phyloP scores from a whole-genome alignment of 306 rosid species.

The Nissolia schottii region DNA sequence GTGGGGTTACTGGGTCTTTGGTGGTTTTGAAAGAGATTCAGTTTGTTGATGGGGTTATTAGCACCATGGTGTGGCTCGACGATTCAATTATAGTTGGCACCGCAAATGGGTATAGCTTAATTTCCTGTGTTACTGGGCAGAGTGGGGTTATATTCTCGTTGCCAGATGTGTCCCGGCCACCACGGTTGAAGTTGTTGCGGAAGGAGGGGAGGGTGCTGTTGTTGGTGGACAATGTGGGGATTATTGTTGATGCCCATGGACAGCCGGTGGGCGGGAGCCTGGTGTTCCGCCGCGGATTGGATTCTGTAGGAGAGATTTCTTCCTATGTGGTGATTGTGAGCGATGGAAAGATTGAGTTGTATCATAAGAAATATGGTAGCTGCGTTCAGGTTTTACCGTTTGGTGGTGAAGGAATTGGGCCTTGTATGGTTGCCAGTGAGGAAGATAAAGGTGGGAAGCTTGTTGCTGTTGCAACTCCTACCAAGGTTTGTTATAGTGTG shows the following conservation, averaged over 20 bases:
- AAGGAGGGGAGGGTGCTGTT: conserved; percentile 85
- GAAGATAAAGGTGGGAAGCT: conserved; percentile 60
- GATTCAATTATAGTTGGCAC: conserved; percentile 86
- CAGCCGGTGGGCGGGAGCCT: conserved; percentile 92
- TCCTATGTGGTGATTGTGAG: conserved; percentile 74
- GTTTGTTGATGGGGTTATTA: conserved; percentile 67
- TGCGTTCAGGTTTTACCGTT: conserved; percentile 74
- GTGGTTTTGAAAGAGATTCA: conserved; percentile 76
- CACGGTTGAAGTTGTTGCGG: conserved; percentile 60
- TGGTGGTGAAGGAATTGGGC: conserved; percentile 72
- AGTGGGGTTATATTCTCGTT: conserved; percentile 70
- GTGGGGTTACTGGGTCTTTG: conserved; percentile 33
- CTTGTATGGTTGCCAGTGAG: conserved; percentile 68
- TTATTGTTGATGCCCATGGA: conserved; percentile 65
- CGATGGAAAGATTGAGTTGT: conserved; percentile 78
- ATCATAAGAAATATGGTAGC: conserved; percentile 72
- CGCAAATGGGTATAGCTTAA: conserved; percentile 62
- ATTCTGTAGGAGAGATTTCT: conserved; percentile 76
- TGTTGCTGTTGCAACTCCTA: conserved; percentile 69
- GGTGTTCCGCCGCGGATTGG: conserved; percentile 60
- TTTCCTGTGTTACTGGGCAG: conserved; percentile 77
- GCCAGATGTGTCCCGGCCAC: conserved; percentile 73
- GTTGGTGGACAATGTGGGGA: conserved; percentile 92
- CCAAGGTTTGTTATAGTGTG: conserved; percentile 53
- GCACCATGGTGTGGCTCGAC: conserved; percentile 79